Percentiles rank a stretch among this genome's conserved stretches.
Conservation (phyloP, 2,329 filamentous ascomycete genomes). For the Clonostachys solani region DNA sequence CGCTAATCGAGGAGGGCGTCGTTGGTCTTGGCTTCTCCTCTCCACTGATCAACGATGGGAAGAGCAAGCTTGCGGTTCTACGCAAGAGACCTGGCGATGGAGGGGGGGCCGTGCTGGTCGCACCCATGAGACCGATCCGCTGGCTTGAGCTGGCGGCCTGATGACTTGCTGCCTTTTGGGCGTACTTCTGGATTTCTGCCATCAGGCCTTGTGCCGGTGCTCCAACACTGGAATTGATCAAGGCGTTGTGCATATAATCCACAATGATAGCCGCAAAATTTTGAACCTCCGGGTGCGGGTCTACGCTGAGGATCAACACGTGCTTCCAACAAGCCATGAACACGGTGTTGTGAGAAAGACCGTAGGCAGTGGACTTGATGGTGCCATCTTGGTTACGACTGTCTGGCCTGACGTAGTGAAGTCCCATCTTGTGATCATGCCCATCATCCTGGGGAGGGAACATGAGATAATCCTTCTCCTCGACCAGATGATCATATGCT, state of each 20-base stretch:
- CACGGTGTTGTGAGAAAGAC: conserved; percentile 79
- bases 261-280: conserved; percentile 80
- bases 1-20: conserved; percentile 13
- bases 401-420: conserved; percentile 55
- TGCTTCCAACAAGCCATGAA: conserved; percentile 96
- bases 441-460: conserved; percentile 52
- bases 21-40: conserved; percentile 30
- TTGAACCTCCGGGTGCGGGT: conserved; percentile 91
- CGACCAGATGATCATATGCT: conserved; percentile 83
- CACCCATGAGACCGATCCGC: conserved; percentile 34
- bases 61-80: conserved; percentile 59
- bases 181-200: conserved; percentile 61
- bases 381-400: conserved; percentile 53
- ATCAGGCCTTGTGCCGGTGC: conserved; percentile 66
- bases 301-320: conserved; percentile 82
- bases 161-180: conserved; percentile 40
- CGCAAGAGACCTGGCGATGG: conserved; percentile 56
- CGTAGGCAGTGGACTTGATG: conserved; percentile 51
- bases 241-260: conserved; percentile 75
- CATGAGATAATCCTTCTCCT: conserved; percentile 70
- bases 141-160: conserved; percentile 34
- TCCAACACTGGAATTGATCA: conserved; percentile 75
- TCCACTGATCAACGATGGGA: conserved; percentile 50
- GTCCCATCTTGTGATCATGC: conserved; percentile 55
- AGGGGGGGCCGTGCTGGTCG: conserved; percentile 33